phyloP scores from a whole-genome alignment of 768 basidiomycete genomes.

The Daedaleopsis nitida region DNA sequence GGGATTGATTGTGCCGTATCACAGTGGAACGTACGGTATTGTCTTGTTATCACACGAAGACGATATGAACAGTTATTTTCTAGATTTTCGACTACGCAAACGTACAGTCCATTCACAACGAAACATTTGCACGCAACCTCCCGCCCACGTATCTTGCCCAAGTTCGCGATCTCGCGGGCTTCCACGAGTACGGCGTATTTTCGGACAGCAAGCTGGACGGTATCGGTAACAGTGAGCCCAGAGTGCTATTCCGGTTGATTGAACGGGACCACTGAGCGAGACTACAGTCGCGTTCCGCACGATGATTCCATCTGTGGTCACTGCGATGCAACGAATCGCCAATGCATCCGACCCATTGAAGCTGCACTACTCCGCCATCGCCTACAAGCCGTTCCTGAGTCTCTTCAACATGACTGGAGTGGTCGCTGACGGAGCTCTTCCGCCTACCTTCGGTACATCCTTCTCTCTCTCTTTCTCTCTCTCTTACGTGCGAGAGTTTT shows the following conservation, averaged over 20 bases:
- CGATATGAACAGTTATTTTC: not conserved
- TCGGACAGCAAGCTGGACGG: constrained; percentile 49
- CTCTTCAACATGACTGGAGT: constrained; percentile 77
- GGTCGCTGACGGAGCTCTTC: constrained; percentile 48
- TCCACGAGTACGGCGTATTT: constrained; percentile 74
- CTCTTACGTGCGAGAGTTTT: not conserved
- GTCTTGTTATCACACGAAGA: not conserved
- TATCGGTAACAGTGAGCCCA: constrained; percentile 43
- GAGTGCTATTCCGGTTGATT: no score
- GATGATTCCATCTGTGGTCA: constrained; percentile 60
- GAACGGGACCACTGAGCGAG: not conserved
- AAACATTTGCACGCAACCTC: constrained; percentile 47
- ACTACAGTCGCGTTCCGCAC: constrained; percentile 64
- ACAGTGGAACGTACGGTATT: constrained; percentile 46
- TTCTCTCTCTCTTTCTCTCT: not conserved
- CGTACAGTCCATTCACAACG: constrained; percentile 68
- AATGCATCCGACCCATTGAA: constrained; percentile 54
- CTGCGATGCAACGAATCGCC: constrained; percentile 52
- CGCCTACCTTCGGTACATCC: constrained; percentile 59
- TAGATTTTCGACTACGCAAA: constrained; percentile 77
- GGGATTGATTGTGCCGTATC: constrained; percentile 16
- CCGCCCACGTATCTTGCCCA: constrained; percentile 53
- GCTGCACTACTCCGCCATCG: constrained; percentile 58
- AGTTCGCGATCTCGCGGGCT: constrained; percentile 65
- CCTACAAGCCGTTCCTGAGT: constrained; percentile 79